Percentiles rank a stretch among this genome's conserved stretches.
Evolutionary conservation across 805 yeast species (phyloP).

Genomic region (Candida saitoana): DNA sequence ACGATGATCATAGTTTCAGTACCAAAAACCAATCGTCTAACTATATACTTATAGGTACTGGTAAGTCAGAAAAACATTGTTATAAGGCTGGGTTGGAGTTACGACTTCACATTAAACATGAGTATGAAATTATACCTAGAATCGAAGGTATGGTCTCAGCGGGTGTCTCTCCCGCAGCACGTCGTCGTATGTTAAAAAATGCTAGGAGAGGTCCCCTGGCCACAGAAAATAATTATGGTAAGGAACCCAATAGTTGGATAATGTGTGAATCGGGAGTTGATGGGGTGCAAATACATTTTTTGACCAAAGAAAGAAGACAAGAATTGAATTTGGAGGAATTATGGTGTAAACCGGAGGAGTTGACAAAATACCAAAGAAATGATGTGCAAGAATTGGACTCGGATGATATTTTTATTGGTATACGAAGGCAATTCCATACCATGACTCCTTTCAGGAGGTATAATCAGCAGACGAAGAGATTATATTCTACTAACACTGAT

Average conservation of each 20-base stretch:
- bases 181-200: conserved; percentile 43
- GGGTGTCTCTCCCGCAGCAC: conserved; percentile 39
- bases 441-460: conserved; percentile 10
- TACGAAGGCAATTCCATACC: conserved; percentile 41
- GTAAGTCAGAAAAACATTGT: conserved; percentile 72
- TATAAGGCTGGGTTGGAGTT: conserved; percentile 65
- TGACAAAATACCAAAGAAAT: conserved; percentile 16
- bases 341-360: conserved; percentile 50
- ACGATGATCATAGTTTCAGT: conserved; percentile 26
- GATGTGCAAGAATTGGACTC: conserved; percentile 8
- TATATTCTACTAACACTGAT: not conserved
- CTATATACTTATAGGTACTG: conserved; percentile 60
- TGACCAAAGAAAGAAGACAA: conserved; percentile 65
- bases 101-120: conserved; percentile 53
- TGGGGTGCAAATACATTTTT: conserved; percentile 63
- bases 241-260: conserved; percentile 71
- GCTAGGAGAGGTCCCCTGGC: conserved; percentile 53
- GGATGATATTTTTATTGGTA: conserved; percentile 43
- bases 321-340: conserved; percentile 68
- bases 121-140: conserved; percentile 35
- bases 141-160: conserved; percentile 71
- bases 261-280: conserved; percentile 66
- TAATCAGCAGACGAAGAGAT: not conserved
- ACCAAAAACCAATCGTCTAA: conserved; percentile 21
- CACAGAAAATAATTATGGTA: conserved; percentile 54